Conservation (phyloP, 306 rosid genomes). For the Malus sylvestris region DNA sequence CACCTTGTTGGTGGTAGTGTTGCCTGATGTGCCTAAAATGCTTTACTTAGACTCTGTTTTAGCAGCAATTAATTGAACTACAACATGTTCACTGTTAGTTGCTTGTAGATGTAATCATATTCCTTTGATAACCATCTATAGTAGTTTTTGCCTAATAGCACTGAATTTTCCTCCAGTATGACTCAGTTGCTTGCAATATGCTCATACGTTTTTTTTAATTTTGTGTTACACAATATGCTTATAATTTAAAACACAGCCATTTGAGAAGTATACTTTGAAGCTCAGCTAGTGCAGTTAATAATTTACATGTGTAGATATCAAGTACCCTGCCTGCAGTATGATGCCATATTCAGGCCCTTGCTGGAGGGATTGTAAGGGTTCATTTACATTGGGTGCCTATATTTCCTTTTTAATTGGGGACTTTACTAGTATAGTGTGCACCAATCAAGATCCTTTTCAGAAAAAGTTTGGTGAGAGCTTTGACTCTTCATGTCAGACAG, state of each 20-base stretch:
- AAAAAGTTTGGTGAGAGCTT: neutral
- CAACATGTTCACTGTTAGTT: neutral
- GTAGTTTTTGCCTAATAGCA: too few relatives aligned
- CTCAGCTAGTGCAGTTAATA: neutral
- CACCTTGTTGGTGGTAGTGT: too few relatives aligned
- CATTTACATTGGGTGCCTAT: too few relatives aligned
- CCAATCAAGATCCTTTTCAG: neutral
- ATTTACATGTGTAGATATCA: neutral
- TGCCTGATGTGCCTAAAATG: too few relatives aligned
- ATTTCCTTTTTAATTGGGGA: neutral
- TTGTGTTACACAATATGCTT: too few relatives aligned
- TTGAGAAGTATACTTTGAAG: neutral
- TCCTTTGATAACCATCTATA: neutral
- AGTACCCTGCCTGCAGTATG: neutral
- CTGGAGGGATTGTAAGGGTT: too few relatives aligned
- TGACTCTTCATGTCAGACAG: neutral
- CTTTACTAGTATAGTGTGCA: neutral
- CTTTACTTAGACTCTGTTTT: neutral
- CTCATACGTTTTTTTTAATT: neutral
- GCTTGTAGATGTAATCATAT: neutral
- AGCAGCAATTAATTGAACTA: neutral
- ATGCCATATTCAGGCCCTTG: neutral
- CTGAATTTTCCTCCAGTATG: neutral
- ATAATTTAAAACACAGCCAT: neutral
- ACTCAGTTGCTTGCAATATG: neutral